Percentiles rank a stretch among this genome's conserved stretches.
Conservation (phyloP, 257 asterid genomes). For the Anisodus tanguticus region DNA sequence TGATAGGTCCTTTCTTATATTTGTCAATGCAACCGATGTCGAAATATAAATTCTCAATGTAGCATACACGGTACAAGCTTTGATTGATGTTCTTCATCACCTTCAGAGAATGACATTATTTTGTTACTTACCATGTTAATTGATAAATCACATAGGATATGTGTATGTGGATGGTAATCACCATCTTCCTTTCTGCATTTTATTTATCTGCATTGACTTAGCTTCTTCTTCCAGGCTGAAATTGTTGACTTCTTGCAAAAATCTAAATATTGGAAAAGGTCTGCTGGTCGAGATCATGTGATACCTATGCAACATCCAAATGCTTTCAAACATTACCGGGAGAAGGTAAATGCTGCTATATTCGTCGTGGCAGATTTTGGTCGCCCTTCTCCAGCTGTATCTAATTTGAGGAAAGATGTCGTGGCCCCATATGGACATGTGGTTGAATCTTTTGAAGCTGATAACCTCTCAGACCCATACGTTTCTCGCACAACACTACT, state of each 20-base stretch:
- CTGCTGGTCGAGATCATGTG: conserved; percentile 85
- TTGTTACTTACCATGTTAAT: not conserved
- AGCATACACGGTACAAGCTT: not conserved
- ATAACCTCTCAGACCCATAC: conserved; percentile 59
- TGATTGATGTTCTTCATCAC: not conserved
- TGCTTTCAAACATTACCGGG: conserved; percentile 82
- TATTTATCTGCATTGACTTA: conserved; percentile 25
- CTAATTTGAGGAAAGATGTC: conserved; percentile 78
- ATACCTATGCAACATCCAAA: conserved; percentile 95
- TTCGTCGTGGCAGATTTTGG: conserved; percentile 92
- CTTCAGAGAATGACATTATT: not conserved
- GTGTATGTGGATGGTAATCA: not conserved
- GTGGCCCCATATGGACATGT: conserved; percentile 93
- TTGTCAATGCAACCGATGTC: conserved; percentile 9
- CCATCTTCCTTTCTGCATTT: conserved; percentile 11
- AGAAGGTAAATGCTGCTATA: conserved; percentile 67
- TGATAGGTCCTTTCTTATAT: not conserved
- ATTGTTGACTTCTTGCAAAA: conserved; percentile 60
- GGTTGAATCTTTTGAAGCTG: conserved; percentile 63
- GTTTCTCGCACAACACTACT: conserved; percentile 75
- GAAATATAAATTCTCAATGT: not conserved
- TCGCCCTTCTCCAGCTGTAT: conserved; percentile 57
- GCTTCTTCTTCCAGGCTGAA: conserved; percentile 59
- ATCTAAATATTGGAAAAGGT: conserved; percentile 72
- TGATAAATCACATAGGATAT: not conserved